Base-by-base conservation (phyloP, 1,284 basidiomycete genomes). In the Melampsora larici-populina region DNA sequence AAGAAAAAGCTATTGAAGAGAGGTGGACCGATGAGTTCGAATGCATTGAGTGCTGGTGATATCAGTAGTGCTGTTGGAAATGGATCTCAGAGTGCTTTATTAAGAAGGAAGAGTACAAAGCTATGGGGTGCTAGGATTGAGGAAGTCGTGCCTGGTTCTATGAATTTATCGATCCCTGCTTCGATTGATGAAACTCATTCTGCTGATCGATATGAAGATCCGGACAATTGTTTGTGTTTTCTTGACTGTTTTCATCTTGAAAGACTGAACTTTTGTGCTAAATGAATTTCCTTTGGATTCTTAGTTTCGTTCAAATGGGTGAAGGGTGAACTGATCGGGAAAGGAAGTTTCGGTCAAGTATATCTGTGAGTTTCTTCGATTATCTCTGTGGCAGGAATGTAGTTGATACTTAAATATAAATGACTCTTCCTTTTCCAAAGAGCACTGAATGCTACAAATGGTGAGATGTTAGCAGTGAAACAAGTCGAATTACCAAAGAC, bases 381-480 rank as follows among this genome's bases (percentile, higher is more conserved):
- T 65, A 40, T 70, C 18, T 11, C n/a, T 7, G 29, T 31, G 29
- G 3, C 24, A 55, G 24, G n/a, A 60, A 21, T n/a, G 55, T 17
- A 24, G 17, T 46, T 46, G 43, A 17, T 46, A 46, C 15, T 46
- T 13, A 46, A 46, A 46, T 17, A 46, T 15, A 46, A n/a, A n/a
- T n/a, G n/a, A n/a, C n/a, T n/a, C n/a, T n/a, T n/a, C n/a, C 15
- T 46, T 15, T 46, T 46, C 43, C 15, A 13, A 46, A 46, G 76
- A 68, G 97, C 94, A 24, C 86, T 99, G 79, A 99, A 99, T 84
- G 93, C 92, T n/a, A 96, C 93, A 0, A 97, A 95, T 0, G 96
- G 96, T 77, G 96, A 99, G 85, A 96, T 98, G 92, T 95, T 99
- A 81, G 97, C 97, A 8, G 97, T 99, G 81, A 99, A 99, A 85